Evolutionary conservation across 2,329 filamentous ascomycete genomes (phyloP).

Genomic region (Stemphylium lycopersici): DNA sequence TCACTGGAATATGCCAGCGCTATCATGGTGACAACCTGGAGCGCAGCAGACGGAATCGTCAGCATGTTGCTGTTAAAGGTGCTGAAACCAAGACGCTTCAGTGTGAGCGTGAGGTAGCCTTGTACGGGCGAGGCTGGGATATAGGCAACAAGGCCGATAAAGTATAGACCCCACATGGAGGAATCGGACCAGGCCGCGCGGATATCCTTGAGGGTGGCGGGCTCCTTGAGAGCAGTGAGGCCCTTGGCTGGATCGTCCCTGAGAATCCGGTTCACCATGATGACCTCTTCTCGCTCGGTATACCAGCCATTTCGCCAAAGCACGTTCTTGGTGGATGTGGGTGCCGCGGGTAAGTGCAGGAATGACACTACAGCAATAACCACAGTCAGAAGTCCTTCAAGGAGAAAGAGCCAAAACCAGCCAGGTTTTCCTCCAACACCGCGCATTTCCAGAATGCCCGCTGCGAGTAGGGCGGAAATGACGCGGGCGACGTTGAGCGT

Average conservation of each 20-base stretch:
- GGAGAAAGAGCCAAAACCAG: slow-evolving; percentile 62
- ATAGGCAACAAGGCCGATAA: slow-evolving; percentile 53
- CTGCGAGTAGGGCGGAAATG: slow-evolving; percentile 61
- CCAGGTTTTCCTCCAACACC: slow-evolving; percentile 57
- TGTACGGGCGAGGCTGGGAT: slow-evolving; percentile 47
- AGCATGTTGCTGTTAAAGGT: slow-evolving; percentile 54
- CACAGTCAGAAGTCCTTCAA: slow-evolving; percentile 44
- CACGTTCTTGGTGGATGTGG: slow-evolving; percentile 53
- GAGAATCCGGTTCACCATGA: slow-evolving; percentile 69
- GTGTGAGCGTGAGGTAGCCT: slow-evolving; percentile 49
- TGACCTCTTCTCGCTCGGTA: slow-evolving; percentile 68
- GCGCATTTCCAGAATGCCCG: slow-evolving; percentile 59
- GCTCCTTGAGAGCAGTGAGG: slow-evolving; percentile 63
- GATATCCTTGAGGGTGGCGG: slow-evolving; percentile 55
- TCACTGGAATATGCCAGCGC: slow-evolving; percentile 51
- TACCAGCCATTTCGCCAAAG: slow-evolving; percentile 65
- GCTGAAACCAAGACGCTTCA: slow-evolving; percentile 49
- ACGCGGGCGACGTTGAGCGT: slow-evolving; percentile 64
- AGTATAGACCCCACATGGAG: slow-evolving; percentile 62
- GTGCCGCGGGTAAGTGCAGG: slow-evolving; percentile 53
- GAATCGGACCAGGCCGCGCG: slow-evolving; percentile 60
- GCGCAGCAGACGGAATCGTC: slow-evolving; percentile 51
- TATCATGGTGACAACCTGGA: slow-evolving; percentile 60
- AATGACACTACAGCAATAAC: slow-evolving; percentile 38
- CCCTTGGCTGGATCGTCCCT: slow-evolving; percentile 63